Conservation (phyloP, 306 rosid genomes). For the Ceratonia siliqua region DNA sequence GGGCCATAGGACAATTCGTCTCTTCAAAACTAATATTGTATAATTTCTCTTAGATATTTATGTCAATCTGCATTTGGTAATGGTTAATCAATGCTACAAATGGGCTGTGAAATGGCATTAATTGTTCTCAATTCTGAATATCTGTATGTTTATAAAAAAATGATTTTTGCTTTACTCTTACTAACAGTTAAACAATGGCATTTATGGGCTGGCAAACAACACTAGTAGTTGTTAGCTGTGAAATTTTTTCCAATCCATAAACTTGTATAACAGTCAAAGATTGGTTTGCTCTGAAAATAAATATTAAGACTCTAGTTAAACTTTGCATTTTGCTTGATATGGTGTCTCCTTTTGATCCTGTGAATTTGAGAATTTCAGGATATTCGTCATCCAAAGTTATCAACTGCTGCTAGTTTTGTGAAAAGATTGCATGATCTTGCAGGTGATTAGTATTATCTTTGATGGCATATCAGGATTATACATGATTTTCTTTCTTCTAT, state of each 20-base stretch:
- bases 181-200: background rate
- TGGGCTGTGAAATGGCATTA: constrained; percentile 22
- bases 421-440: constrained; percentile 83
- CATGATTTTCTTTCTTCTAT: constrained; percentile 27
- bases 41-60: background rate
- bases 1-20: constrained; percentile 4
- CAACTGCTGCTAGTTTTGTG: constrained; percentile 79
- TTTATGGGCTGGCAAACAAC: background rate
- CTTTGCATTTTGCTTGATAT: constrained; percentile 31
- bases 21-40: constrained; percentile 23
- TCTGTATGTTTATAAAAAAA: background rate
- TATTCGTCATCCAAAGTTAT: constrained; percentile 54
- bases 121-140: constrained; percentile 10
- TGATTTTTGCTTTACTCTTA: background rate
- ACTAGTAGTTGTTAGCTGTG: background rate
- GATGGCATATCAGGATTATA: constrained; percentile 27
- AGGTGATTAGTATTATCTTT: constrained; percentile 56
- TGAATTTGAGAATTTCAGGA: constrained; percentile 49
- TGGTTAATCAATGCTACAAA: constrained; percentile 18
- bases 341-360: constrained; percentile 22
- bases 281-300: constrained; percentile 3
- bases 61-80: constrained; percentile 20
- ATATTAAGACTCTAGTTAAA: constrained; percentile 21
- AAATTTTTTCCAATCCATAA: background rate
- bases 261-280: background rate